Evolutionary conservation across 495 filamentous ascomycete genomes (phyloP).

Genomic region (Neurospora africana): DNA sequence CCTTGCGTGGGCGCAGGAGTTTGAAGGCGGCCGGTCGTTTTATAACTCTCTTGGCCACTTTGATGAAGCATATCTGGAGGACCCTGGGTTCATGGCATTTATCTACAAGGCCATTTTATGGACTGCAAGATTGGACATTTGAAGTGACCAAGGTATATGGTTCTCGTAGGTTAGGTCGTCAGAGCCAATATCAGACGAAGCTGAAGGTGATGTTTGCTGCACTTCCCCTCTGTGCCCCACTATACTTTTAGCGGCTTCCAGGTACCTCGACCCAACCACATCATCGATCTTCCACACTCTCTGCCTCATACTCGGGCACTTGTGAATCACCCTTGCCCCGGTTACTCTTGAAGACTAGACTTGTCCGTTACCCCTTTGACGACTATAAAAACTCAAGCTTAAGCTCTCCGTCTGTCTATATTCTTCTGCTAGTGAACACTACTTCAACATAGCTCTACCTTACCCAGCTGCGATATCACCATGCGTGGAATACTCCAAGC

Average conservation of each 20-base stretch:
- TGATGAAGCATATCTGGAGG: slow-evolving; percentile 23
- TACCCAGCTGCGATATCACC: neutral
- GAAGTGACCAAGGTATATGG: neutral
- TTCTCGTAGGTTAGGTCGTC: neutral
- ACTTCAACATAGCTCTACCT: neutral
- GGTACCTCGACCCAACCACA: neutral
- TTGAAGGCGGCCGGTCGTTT: slow-evolving; percentile 26
- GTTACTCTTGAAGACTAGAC: neutral
- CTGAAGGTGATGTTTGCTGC: neutral
- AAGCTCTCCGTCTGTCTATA: neutral
- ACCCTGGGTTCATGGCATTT: slow-evolving; percentile 23
- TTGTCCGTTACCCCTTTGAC: neutral
- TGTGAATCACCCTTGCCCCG: neutral
- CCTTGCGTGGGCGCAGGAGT: slow-evolving; percentile 27
- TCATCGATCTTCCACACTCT: neutral
- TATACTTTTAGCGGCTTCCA: neutral
- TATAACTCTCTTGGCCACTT: slow-evolving; percentile 33
- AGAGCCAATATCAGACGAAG: neutral
- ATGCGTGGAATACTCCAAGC: neutral
- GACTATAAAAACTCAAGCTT: neutral
- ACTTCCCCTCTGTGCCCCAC: neutral
- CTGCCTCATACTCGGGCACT: neutral
- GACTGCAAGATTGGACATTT: slow-evolving; percentile 8
- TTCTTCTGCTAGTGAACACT: neutral
- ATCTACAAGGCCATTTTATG: slow-evolving; percentile 24